Base-by-base conservation (phyloP, 2,329 filamentous ascomycete species). In the Orbilia blumenaviensis region DNA sequence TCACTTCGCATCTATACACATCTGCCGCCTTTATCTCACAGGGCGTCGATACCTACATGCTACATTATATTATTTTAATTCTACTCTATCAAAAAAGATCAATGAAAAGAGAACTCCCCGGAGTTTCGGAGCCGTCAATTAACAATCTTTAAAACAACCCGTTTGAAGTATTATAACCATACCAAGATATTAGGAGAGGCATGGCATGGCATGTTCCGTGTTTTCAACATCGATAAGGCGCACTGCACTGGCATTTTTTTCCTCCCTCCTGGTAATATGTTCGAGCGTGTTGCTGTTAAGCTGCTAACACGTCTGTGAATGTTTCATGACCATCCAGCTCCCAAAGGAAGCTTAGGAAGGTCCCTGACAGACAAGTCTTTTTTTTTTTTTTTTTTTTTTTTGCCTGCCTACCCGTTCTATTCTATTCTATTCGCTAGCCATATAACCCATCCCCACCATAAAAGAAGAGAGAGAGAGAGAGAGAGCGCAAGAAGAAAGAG, bases 271-370 rank as follows among this genome's bases (percentile, higher is more conserved):
- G n/a, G n/a, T n/a, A n/a, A n/a, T n/a, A n/a, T n/a, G n/a, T 41
- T 41, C 36, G 10, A n/a, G 36, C 36, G 16, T 41, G 5, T 41
- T 41, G 36, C 12, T n/a, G 36, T 41, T 41, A n/a, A n/a, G n/a
- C 36, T 41, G 5, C 14, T 34, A 8, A 34, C 32, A 2, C 14
- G 14, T 34, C 32, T 12, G 14, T 34, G 14, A 9, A 9, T 1
- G 46, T 48, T 48, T 48, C 44, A 48, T n/a, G n/a, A n/a, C 25
- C 44, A 27, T 23, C 42, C 46, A 50, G 12, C 46, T 50, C 46
- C 16, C 46, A 50, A 50, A 50, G 46, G 46, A 50, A 50, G 46
- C 23, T 50, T 25, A 50, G 46, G 46, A 50, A 50, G 46, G 46
- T 50, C 46, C 46, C 46, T 29, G 23, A 29, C 46, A 50, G 23